Base-by-base conservation (phyloP, 2,329 filamentous ascomycete species). In the Pyricularia sp. region DNA sequence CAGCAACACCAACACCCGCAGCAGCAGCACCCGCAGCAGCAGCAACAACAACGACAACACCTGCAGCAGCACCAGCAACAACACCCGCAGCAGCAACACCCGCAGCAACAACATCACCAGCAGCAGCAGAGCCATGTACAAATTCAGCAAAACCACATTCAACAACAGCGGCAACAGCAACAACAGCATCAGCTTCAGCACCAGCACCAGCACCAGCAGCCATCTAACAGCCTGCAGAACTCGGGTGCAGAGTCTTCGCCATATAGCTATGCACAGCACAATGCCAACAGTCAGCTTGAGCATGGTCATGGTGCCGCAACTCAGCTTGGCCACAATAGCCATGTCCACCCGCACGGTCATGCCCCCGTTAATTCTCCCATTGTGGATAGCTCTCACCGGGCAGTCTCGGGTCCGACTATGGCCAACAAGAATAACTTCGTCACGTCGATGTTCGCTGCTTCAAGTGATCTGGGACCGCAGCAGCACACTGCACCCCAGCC, bases 41-140 rank as follows among this genome's bases (percentile, higher is more conserved):
- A 30, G n/a, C 36, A 26, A 12, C 65, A 30, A 20, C 65, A 42
- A 12, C 65, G 59, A 50, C 36, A 70, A 25, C 68, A 58, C 20
- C 65, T 55, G 64, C 69, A 70, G 11, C 67, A 70, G n/a, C 69
- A 69, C 4, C 65, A 69, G 17, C 65, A 33, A 14, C 65, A 68
- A 17, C 70, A 69, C 50, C 66, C 64, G 12, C 68, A 69, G 30
- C 50, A 31, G n/a, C 73, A 72, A 58, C 68, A 68, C 17, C 69
- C 69, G 1, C 71, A 67, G 26, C 73, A 71, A 23, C 76, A 76
- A 20, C 69, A 71, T 11, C 76, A 72, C 71, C 68, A 72, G 17
- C 69, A 73, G 50, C 72, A 70, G 2, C 72, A 72, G 67, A n/a
- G 65, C 14, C 68, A 63, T 7, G 42, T 55, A 14, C 66, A 68